phyloP scores from a whole-genome alignment of 2,329 filamentous ascomycete genomes.

The Claviceps humidiphila region DNA sequence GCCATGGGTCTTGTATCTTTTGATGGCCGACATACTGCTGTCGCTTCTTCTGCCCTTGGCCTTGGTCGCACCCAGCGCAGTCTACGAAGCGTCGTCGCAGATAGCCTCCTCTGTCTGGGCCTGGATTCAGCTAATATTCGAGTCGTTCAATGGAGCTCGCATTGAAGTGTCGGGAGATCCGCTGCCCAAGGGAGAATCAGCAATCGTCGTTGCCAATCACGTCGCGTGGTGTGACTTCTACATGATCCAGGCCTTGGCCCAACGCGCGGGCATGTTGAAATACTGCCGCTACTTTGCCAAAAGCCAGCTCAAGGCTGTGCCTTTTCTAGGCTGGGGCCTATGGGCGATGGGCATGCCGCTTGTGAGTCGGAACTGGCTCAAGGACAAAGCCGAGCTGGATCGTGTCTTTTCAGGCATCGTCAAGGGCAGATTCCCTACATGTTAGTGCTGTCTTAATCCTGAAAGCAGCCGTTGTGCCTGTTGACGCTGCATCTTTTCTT shows the following conservation, averaged over 20 bases:
- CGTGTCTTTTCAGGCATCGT: constrained; percentile 43
- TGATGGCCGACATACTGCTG: constrained; percentile 36
- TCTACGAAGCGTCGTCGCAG: constrained; percentile 40
- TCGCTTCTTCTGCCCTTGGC: constrained; percentile 35
- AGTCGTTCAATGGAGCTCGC: constrained; percentile 35
- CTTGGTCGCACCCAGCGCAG: constrained; percentile 31
- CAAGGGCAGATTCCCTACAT: constrained; percentile 39
- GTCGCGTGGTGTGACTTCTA: constrained; percentile 51
- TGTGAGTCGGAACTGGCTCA: constrained; percentile 45
- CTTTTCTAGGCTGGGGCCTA: constrained; percentile 49
- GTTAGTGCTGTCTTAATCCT: constrained; percentile 24
- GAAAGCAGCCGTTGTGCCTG: neutral
- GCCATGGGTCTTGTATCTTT: constrained; percentile 41
- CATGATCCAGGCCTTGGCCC: constrained; percentile 45
- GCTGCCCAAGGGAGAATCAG: constrained; percentile 40
- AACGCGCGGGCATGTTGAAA: constrained; percentile 43
- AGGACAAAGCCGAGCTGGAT: constrained; percentile 41
- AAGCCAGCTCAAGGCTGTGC: constrained; percentile 42
- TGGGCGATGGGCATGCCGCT: constrained; percentile 54
- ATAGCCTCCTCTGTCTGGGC: constrained; percentile 42
- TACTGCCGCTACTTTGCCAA: constrained; percentile 51
- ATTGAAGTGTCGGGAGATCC: constrained; percentile 40
- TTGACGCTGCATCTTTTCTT: neutral
- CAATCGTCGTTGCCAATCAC: constrained; percentile 47
- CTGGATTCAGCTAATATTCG: constrained; percentile 45